Percentiles rank a stretch among this genome's conserved stretches.
These are phyloP conservation scores for Colletotrichum sp. DNA, from an alignment of 2,329 filamentous ascomycete species.

Conservation along the genomic window DNA sequence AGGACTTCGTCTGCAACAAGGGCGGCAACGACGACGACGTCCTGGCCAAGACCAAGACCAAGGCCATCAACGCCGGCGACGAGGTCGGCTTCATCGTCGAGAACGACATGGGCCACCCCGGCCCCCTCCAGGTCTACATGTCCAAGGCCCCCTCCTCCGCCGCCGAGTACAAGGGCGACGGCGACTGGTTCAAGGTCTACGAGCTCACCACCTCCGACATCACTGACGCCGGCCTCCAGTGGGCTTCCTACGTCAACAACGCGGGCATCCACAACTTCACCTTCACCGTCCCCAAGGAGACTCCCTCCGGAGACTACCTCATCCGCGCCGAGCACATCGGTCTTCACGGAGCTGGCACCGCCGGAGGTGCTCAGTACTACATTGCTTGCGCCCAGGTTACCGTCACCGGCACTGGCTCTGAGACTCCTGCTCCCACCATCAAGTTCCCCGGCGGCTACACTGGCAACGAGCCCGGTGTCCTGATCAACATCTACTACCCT, in stretches of 20 bases:
- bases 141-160: conserved; percentile 36
- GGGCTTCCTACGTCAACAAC: conserved; percentile 34
- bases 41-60: conserved; percentile 38
- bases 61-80: conserved; percentile 41
- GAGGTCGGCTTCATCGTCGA: conserved; percentile 45
- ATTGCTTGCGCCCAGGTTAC: conserved; percentile 38
- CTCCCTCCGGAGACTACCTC: conserved; percentile 39
- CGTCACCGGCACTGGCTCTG: conserved; percentile 35
- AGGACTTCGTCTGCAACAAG: conserved; percentile 43
- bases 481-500: conserved; percentile 40
- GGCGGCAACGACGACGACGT: conserved; percentile 40
- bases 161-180: conserved; percentile 34
- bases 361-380: conserved; percentile 41
- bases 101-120: conserved; percentile 38
- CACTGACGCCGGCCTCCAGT: conserved; percentile 32
- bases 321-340: conserved; percentile 41
- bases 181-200: conserved; percentile 43
- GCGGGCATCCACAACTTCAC: conserved; percentile 38
- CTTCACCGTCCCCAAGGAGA: conserved; percentile 42
- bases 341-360: conserved; percentile 34
- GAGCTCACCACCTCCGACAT: conserved; percentile 33
- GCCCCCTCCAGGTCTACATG: conserved; percentile 41
- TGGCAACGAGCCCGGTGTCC: conserved; percentile 35
- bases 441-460: conserved; percentile 37
- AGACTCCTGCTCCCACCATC: conserved; percentile 31